Evolutionary conservation across 2,329 filamentous ascomycete genomes (phyloP).

Genomic region (Diaporthe ampelina): DNA sequence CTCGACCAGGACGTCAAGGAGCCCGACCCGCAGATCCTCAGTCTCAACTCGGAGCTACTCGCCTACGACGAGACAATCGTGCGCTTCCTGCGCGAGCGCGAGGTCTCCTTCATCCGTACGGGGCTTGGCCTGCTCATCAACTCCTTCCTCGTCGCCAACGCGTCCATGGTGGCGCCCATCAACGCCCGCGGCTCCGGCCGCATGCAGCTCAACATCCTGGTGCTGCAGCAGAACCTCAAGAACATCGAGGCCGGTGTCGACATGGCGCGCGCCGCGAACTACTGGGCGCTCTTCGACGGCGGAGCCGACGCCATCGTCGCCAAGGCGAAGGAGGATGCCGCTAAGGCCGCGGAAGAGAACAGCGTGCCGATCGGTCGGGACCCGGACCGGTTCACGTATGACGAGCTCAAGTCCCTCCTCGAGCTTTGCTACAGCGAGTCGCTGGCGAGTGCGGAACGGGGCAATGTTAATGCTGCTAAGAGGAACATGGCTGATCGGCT

Average conservation of each 20-base stretch:
- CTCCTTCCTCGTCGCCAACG: constrained; percentile 80
- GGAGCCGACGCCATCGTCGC: constrained; percentile 76
- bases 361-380: constrained; percentile 47
- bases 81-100: constrained; percentile 77
- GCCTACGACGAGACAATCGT: constrained; percentile 87
- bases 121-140: constrained; percentile 86
- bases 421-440: constrained; percentile 79
- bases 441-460: constrained; percentile 75
- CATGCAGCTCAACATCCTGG: constrained; percentile 93
- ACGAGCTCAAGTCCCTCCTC: constrained; percentile 75
- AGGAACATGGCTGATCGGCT: constrained; percentile 79
- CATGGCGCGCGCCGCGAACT: constrained; percentile 74
- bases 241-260: constrained; percentile 83
- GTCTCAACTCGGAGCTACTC: constrained; percentile 87
- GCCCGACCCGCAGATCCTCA: constrained; percentile 84
- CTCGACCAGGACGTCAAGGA: constrained; percentile 81
- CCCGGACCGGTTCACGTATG: constrained; percentile 69
- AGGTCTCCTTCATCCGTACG: constrained; percentile 81
- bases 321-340: constrained; percentile 67
- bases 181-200: constrained; percentile 86
- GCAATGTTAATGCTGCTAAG: constrained; percentile 76
- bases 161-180: constrained; percentile 81
- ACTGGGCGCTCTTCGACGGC: constrained; percentile 76
- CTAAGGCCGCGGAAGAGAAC: constrained; percentile 53
- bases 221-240: constrained; percentile 96